phyloP scores from a whole-genome alignment of 768 basidiomycete genomes.

The Russula olivacea region DNA sequence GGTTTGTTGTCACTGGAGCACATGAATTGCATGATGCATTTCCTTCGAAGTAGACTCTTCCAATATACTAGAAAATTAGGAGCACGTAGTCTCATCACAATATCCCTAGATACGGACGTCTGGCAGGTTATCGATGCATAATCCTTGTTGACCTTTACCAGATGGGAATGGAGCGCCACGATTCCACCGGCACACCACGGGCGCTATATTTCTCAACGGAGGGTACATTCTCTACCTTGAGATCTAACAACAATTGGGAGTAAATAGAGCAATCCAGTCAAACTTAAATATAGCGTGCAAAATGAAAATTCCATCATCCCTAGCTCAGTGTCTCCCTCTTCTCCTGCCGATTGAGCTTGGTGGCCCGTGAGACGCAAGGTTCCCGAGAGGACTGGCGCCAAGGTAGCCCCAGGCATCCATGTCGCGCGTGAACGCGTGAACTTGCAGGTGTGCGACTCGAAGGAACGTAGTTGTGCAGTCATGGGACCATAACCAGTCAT shows the following conservation, averaged over 20 bases:
- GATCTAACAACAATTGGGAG: not conserved
- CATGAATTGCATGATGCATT: not conserved
- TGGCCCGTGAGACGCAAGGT: not conserved
- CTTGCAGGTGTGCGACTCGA: no score
- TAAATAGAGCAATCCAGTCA: not conserved
- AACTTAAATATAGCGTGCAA: not conserved
- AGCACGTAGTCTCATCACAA: no score
- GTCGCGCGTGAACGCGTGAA: no score
- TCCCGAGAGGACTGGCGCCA: no score
- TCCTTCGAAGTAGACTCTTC: not conserved
- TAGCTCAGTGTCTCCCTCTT: not conserved
- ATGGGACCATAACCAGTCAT: not conserved
- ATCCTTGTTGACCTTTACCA: not conserved
- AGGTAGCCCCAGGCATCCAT: no score
- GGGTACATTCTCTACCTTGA: not conserved
- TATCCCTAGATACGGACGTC: not conserved
- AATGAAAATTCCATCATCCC: not conserved
- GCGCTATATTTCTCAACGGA: not conserved
- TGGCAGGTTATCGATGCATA: not conserved
- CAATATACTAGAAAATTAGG: not conserved
- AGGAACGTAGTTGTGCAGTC: not conserved
- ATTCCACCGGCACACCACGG: not conserved
- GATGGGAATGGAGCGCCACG: not conserved
- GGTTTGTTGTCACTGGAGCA: not conserved
- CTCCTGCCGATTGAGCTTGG: not conserved